Percentiles rank a stretch among this genome's conserved stretches.
phyloP scores from a whole-genome alignment of 495 filamentous ascomycete genomes.

The Mytilinidion resinicola region DNA sequence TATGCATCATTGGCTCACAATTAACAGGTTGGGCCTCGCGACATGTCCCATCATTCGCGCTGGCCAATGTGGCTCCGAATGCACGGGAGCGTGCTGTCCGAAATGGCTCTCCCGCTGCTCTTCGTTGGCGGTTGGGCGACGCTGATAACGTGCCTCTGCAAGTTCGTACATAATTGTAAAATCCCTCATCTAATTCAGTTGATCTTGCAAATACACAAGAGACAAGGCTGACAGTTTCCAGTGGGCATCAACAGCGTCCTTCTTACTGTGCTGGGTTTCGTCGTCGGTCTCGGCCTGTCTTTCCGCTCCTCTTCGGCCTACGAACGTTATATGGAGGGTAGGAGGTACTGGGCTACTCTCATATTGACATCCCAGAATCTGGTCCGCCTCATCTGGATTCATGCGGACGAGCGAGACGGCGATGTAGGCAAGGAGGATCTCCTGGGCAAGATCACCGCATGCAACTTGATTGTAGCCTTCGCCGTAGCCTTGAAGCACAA shows the following conservation, averaged over 20 bases:
- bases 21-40: slow-evolving; percentile 23
- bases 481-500: slow-evolving; percentile 72
- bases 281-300: slow-evolving; percentile 74
- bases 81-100: slow-evolving; percentile 23
- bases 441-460: slow-evolving; percentile 65
- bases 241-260: slow-evolving; percentile 62
- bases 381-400: slow-evolving; percentile 73
- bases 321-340: slow-evolving; percentile 67
- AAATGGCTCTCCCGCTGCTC: slow-evolving; percentile 60
- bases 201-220: no score
- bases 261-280: slow-evolving; percentile 82
- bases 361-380: slow-evolving; percentile 66
- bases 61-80: slow-evolving; percentile 25
- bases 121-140: slow-evolving; percentile 65
- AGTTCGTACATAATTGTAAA: slow-evolving; percentile 47
- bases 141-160: slow-evolving; percentile 57
- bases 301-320: slow-evolving; percentile 84
- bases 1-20: neutral
- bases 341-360: slow-evolving; percentile 71
- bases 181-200: no score
- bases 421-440: slow-evolving; percentile 60
- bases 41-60: slow-evolving; percentile 23
- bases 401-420: slow-evolving; percentile 59
- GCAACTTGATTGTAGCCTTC: slow-evolving; percentile 73
- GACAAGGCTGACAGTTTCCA: slow-evolving; percentile 3